phyloP scores from a whole-genome alignment of 768 basidiomycete genomes.

The Polyporus arcularius region DNA sequence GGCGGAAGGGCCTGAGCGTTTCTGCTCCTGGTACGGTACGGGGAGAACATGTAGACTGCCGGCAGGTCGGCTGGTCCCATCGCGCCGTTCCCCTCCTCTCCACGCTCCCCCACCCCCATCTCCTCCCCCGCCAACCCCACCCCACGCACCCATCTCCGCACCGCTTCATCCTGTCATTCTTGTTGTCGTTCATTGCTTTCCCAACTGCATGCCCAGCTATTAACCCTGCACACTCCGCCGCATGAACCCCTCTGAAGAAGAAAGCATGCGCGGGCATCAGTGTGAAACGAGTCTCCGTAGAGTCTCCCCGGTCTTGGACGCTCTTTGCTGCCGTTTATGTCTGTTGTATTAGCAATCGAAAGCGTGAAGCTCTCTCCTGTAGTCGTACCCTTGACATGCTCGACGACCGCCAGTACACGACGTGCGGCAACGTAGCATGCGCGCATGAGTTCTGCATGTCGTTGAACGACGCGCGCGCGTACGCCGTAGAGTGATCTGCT shows the following conservation, averaged over 20 bases:
- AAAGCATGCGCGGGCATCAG: neutral
- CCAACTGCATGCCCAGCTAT: slow-evolving; percentile 24
- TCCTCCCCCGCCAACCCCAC: slow-evolving; percentile 7
- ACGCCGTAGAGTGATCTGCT: too few species aligned
- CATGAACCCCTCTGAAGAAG: neutral
- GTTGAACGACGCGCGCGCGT: too few species aligned
- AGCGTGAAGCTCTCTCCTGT: slow-evolving; percentile 7
- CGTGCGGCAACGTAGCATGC: neutral
- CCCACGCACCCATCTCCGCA: slow-evolving; percentile 2
- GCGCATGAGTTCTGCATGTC: neutral
- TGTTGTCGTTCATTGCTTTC: slow-evolving; percentile 24
- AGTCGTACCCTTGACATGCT: neutral
- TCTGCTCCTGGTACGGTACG: slow-evolving; percentile 20
- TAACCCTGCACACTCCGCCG: slow-evolving; percentile 1
- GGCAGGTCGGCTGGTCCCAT: slow-evolving; percentile 27
- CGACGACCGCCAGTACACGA: neutral
- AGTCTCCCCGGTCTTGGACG: neutral
- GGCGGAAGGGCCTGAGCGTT: slow-evolving; percentile 54
- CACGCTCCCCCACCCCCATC: slow-evolving; percentile 16
- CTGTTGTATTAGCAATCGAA: slow-evolving; percentile 18
- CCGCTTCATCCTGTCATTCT: slow-evolving; percentile 9
- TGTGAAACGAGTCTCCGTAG: neutral
- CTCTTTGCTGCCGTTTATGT: neutral
- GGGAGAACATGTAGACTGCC: slow-evolving; percentile 25
- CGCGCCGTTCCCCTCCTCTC: slow-evolving; percentile 19